A percentile compares a stretch with the other conserved stretches of the same genome.
These are phyloP conservation scores for Colletotrichum lupini DNA, from an alignment of 2,329 filamentous ascomycete genomes.

Conservation along the genomic window DNA sequence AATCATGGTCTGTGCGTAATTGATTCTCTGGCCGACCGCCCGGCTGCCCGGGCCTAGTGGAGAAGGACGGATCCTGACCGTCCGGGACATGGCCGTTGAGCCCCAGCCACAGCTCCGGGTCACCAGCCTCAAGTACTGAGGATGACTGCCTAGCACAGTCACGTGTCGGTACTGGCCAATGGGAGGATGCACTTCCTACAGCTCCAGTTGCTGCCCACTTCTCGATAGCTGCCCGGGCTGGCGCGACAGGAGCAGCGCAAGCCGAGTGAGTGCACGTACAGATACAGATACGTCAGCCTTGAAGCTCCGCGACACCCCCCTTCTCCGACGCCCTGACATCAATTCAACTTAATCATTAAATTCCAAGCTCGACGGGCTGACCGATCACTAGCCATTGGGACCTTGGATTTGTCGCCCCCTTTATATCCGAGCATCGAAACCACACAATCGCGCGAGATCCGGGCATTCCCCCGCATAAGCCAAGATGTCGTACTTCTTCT, in stretches of 20 bases:
- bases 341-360: background rate
- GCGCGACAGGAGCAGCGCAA: constrained; percentile 10
- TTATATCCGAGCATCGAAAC: constrained; percentile 11
- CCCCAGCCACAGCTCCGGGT: background rate
- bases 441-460: constrained; percentile 7
- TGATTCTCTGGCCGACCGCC: background rate
- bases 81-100: background rate
- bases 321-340: background rate
- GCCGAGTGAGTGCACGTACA: constrained; percentile 18
- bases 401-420: background rate
- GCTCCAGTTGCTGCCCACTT: constrained; percentile 25
- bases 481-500: constrained; percentile 96
- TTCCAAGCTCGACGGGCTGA: background rate
- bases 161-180: constrained; percentile 18
- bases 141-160: background rate
- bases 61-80: background rate
- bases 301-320: constrained; percentile 4
- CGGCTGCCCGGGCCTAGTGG: background rate
- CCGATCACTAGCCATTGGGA: background rate
- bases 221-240: constrained; percentile 13
- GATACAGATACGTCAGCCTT: constrained; percentile 24
- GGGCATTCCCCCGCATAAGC: constrained; percentile 25
- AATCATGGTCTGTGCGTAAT: background rate
- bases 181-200: background rate
- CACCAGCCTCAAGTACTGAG: background rate